Evolutionary conservation across 2,329 filamentous ascomycete species (phyloP).

Genomic region (Aspergillus tubingensis): DNA sequence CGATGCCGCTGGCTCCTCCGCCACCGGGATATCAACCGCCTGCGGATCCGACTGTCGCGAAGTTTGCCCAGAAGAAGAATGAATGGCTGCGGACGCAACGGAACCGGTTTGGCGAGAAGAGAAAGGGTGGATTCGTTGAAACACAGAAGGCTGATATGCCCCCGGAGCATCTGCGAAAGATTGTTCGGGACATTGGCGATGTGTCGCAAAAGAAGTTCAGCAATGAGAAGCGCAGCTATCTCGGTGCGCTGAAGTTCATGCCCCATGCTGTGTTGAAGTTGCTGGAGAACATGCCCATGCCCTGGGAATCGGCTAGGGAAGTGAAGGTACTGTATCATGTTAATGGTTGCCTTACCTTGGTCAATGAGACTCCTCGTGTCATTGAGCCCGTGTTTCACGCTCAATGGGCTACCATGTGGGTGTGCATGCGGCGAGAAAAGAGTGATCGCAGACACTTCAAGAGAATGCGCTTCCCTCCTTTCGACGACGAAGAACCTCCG

Average conservation of each 20-base stretch:
- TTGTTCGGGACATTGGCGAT: conserved; percentile 97
- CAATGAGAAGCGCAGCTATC: conserved; percentile 95
- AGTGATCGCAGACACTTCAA: conserved; percentile 95
- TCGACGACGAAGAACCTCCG: conserved; percentile 97
- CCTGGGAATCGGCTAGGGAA: conserved; percentile 93
- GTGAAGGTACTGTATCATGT: conserved; percentile 99
- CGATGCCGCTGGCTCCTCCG: conserved; percentile 66
- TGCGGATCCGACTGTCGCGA: conserved; percentile 80
- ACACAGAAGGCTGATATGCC: conserved; percentile 99
- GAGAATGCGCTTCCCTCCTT: conserved; percentile 97
- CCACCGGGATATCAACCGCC: conserved; percentile 83
- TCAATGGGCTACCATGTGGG: conserved; percentile 99
- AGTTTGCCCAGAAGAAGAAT: conserved; percentile 98
- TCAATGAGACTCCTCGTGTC: conserved; percentile 94
- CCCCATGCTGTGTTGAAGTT: conserved; percentile 96
- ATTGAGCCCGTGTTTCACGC: conserved; percentile 98
- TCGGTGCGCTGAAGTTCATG: conserved; percentile 98
- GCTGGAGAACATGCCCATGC: conserved; percentile 99
- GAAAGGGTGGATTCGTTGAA: conserved; percentile 93
- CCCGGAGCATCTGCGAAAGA: conserved; percentile 95
- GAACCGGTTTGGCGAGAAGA: conserved; percentile 93
- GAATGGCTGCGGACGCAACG: conserved; percentile 94
- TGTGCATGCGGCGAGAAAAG: conserved; percentile 97
- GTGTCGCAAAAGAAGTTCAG: conserved; percentile 99
- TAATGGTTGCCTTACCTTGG: conserved; percentile 93